Evolutionary conservation across 2,329 filamentous ascomycete genomes (phyloP).

Genomic region (Zymoseptoria passerinii): DNA sequence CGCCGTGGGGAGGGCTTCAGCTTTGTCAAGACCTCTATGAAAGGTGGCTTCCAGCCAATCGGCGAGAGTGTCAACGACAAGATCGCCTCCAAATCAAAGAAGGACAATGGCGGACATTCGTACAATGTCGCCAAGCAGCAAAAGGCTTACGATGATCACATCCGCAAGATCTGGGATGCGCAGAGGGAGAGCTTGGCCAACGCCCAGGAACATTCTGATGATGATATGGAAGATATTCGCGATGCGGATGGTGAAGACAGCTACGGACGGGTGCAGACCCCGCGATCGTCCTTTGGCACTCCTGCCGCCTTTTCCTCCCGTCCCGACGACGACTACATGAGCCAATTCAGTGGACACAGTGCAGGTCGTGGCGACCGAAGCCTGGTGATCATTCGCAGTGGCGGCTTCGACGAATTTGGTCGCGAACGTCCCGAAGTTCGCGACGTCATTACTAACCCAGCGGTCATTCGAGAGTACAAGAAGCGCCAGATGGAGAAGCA

Average conservation of each 20-base stretch:
- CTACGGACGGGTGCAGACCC: constrained; percentile 45
- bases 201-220: constrained; percentile 63
- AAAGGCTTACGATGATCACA: constrained; percentile 81
- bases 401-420: constrained; percentile 51
- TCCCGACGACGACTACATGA: constrained; percentile 68
- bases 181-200: constrained; percentile 74
- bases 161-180: constrained; percentile 83
- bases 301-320: constrained; percentile 44
- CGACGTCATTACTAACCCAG: constrained; percentile 50
- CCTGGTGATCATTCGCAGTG: constrained; percentile 64
- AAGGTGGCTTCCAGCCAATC: constrained; percentile 87
- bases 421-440: constrained; percentile 34
- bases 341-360: constrained; percentile 42
- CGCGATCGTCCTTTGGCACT: constrained; percentile 58
- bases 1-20: constrained; percentile 90
- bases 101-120: constrained; percentile 73
- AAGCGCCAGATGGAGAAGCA: constrained; percentile 66
- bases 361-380: constrained; percentile 48
- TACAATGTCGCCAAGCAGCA: constrained; percentile 97
- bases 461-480: constrained; percentile 82
- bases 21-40: constrained; percentile 98
- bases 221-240: constrained; percentile 55
- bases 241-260: constrained; percentile 38
- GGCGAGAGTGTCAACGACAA: constrained; percentile 84
- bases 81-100: constrained; percentile 65